These are phyloP conservation scores for Boletus rubescentipes DNA, from an alignment of 768 basidiomycete genomes.

Conservation along the genomic window DNA sequence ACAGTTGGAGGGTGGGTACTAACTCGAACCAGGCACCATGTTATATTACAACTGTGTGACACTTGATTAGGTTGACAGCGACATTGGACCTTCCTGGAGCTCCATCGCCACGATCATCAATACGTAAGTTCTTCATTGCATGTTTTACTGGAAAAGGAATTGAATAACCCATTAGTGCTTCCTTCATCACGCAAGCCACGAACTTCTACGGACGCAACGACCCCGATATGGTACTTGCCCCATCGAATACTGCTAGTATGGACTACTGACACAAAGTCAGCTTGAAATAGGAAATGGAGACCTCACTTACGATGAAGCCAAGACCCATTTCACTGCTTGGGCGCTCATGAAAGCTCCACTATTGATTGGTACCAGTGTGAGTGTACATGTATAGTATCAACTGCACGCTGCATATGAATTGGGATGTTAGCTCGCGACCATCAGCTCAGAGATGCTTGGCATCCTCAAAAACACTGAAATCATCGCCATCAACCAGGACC, in stretches of 20 bases:
- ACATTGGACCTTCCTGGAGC: slow-evolving; percentile 43
- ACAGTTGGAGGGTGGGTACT: slow-evolving; percentile 46
- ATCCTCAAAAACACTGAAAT: slow-evolving; percentile 64
- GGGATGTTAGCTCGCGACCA: slow-evolving; percentile 44
- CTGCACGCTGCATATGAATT: neutral
- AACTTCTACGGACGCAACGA: slow-evolving; percentile 68
- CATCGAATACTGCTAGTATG: neutral
- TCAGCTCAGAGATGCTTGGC: slow-evolving; percentile 47
- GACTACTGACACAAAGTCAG: slow-evolving; percentile 28
- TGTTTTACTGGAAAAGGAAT: neutral
- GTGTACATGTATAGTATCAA: slow-evolving; percentile 11
- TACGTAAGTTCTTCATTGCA: slow-evolving; percentile 32
- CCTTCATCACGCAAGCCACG: slow-evolving; percentile 59
- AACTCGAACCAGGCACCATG: too few relatives aligned
- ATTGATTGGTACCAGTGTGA: slow-evolving; percentile 58
- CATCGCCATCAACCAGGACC: slow-evolving; percentile 66
- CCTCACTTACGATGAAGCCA: slow-evolving; percentile 60
- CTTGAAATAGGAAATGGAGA: slow-evolving; percentile 64
- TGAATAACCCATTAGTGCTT: slow-evolving; percentile 43
- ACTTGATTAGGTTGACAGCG: slow-evolving; percentile 13
- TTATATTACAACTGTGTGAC: neutral
- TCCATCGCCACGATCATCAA: slow-evolving; percentile 57
- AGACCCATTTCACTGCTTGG: slow-evolving; percentile 72
- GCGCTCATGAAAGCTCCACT: slow-evolving; percentile 66
- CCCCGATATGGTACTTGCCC: slow-evolving; percentile 52